phyloP scores from a whole-genome alignment of 129 eudicot species.

The Flaveria ramosissima region DNA sequence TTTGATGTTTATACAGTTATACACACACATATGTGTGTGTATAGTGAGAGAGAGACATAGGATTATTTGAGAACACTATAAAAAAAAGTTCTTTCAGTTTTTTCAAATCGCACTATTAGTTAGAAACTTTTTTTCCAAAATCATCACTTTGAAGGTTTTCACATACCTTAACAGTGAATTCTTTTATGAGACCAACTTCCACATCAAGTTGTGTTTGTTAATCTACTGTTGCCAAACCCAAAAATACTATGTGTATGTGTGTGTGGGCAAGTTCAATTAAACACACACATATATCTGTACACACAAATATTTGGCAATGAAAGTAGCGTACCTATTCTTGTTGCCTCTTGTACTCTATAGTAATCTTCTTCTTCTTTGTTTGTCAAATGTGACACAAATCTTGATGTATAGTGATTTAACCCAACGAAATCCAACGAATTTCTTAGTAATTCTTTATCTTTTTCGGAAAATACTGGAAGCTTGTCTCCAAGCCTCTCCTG shows the following conservation, averaged over 20 bases:
- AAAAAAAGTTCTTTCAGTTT: neutral
- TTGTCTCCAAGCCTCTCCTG: conserved; percentile 59
- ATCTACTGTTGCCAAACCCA: neutral
- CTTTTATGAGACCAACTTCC: neutral
- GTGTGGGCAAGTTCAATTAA: neutral
- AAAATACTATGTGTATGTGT: no score
- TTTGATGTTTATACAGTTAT: neutral
- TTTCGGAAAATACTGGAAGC: conserved; percentile 60
- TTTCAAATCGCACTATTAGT: neutral
- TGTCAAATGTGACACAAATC: conserved; percentile 53
- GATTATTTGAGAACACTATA: neutral
- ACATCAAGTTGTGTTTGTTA: neutral
- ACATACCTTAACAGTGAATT: neutral
- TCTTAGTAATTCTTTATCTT: conserved; percentile 55
- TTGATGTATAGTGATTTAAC: conserved; percentile 73
- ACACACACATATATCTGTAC: neutral
- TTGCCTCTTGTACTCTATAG: conserved; percentile 56
- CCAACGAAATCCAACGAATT: conserved; percentile 70
- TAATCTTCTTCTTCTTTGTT: conserved; percentile 38
- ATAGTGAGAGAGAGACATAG: neutral
- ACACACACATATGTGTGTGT: neutral
- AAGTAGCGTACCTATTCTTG: conserved; percentile 45
- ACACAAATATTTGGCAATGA: neutral
- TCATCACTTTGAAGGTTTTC: neutral
- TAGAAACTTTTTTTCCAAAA: neutral